phyloP scores from a whole-genome alignment of 176 grass and related monocot species.

The Elaeis guineensis region DNA sequence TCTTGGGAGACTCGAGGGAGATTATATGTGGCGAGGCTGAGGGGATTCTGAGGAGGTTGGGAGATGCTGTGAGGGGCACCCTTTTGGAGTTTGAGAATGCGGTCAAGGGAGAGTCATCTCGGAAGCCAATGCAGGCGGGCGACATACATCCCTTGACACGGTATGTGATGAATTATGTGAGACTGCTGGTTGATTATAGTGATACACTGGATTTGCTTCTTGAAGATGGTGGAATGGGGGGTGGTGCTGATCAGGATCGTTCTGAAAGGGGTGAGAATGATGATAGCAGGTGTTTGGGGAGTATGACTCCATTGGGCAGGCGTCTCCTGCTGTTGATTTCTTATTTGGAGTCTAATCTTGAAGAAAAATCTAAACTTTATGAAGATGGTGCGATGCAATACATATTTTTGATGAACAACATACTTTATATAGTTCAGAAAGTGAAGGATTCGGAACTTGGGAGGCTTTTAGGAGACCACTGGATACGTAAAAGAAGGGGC shows the following conservation, averaged over 20 bases:
- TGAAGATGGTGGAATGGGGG: constrained; percentile 22
- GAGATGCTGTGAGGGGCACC: constrained; percentile 68
- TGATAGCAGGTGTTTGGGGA: constrained; percentile 45
- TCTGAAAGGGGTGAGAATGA: constrained; percentile 28
- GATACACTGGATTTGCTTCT: constrained; percentile 59
- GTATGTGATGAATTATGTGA: constrained; percentile 96
- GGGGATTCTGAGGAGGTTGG: constrained; percentile 65
- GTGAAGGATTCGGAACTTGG: constrained; percentile 85
- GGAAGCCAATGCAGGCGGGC: constrained; percentile 60
- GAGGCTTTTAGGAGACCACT: constrained; percentile 82
- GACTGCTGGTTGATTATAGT: constrained; percentile 70
- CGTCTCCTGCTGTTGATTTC: constrained; percentile 62
- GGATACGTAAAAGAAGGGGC: constrained; percentile 58
- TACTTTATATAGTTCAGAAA: constrained; percentile 75
- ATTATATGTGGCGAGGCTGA: constrained; percentile 62
- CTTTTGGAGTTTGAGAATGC: constrained; percentile 85
- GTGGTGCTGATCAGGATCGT: constrained; percentile 21
- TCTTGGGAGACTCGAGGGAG: constrained; percentile 43
- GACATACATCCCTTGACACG: constrained; percentile 95
- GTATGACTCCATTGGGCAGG: constrained; percentile 56
- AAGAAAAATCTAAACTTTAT: constrained; percentile 85
- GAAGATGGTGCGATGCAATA: constrained; percentile 70
- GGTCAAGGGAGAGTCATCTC: constrained; percentile 66
- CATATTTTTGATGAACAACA: constrained; percentile 98
- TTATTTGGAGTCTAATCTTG: constrained; percentile 84